phyloP scores from a whole-genome alignment of 805 yeast species.

The Lipomyces chichibuensis region DNA sequence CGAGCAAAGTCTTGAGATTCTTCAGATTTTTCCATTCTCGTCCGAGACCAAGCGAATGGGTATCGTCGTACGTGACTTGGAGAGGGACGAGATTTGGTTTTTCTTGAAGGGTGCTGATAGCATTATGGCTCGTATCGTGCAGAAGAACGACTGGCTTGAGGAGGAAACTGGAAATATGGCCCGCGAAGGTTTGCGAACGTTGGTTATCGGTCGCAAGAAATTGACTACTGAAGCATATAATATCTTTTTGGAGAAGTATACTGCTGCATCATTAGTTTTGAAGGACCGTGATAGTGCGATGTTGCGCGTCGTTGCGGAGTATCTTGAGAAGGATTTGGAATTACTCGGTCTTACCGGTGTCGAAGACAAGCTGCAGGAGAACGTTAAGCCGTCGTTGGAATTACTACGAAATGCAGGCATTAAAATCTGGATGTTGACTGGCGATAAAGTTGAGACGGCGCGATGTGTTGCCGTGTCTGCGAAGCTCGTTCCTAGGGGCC shows the following conservation, averaged over 20 bases:
- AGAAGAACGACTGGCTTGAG: constrained; percentile 90
- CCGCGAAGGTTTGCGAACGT: constrained; percentile 93
- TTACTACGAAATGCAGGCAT: constrained; percentile 93
- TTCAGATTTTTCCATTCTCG: constrained; percentile 89
- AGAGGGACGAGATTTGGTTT: constrained; percentile 77
- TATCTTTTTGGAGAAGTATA: constrained; percentile 65
- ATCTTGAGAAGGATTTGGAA: constrained; percentile 81
- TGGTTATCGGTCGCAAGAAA: constrained; percentile 88
- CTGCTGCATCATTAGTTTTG: constrained; percentile 78
- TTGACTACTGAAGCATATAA: constrained; percentile 58
- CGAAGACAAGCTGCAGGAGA: constrained; percentile 89
- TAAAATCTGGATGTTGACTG: constrained; percentile 98
- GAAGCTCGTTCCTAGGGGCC: constrained; percentile 89
- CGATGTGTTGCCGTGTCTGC: constrained; percentile 97
- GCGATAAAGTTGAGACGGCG: constrained; percentile 98
- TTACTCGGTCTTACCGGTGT: constrained; percentile 94
- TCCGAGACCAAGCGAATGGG: constrained; percentile 98
- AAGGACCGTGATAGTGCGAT: constrained; percentile 72
- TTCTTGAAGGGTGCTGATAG: constrained; percentile 95
- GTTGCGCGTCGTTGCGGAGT: constrained; percentile 67
- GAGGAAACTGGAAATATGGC: constrained; percentile 99
- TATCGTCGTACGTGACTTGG: constrained; percentile 66
- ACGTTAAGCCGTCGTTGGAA: constrained; percentile 91
- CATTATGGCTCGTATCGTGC: constrained; percentile 84
- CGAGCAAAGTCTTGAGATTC: constrained; percentile 47